Base-by-base conservation (phyloP, 75 land plant species). In the Larix kaempferi region DNA sequence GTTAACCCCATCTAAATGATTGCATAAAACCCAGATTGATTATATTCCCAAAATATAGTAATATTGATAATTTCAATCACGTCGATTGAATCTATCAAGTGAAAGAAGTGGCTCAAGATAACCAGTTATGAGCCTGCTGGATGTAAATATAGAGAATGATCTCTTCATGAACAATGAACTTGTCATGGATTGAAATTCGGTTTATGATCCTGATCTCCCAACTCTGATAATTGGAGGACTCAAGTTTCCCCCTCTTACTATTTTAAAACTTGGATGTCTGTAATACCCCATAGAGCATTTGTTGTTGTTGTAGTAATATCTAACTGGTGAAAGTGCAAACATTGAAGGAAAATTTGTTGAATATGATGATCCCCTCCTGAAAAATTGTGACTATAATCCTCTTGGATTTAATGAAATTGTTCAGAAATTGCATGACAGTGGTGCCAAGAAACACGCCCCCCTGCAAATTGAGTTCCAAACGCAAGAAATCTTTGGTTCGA, bases 41-140 rank as follows among this genome's bases (percentile, higher is more conserved):
- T 39, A 39, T 39, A 39, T 39, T 39, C 41, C 41, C 41, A 39
- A 39, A 39, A 39, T 4, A 39, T 39, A 39, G 41, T 39, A 0
- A 5, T 5, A 39, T 5, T 39, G 41, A 1, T 0, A 4, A 39
- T 4, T 4, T 39, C 41, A 39, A 0, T 39, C 41, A 39, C 41
- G 1, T 39, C 41, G 63, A 79, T 73, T 86, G 66, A 82, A 81
- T 62, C 93, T 77, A 63, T 91, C 90, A 76, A 89, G 93, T 25
- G 93, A 91, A 10, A 91, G 84, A 26, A 91, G 80, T 27, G 90
- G 90, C 71, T 91, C 90, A 16, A 85, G 93, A 71, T 91, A 90
- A 11, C 93, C 89, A 49, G 86, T 82, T 75, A 90, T 29, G 25
- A 86, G 75, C 67, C 90, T 69, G 81, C 85, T 91, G 33, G 93